Base-by-base conservation (phyloP, 164 flowering plant genomes). In the Dillenia suffruticosa region DNA sequence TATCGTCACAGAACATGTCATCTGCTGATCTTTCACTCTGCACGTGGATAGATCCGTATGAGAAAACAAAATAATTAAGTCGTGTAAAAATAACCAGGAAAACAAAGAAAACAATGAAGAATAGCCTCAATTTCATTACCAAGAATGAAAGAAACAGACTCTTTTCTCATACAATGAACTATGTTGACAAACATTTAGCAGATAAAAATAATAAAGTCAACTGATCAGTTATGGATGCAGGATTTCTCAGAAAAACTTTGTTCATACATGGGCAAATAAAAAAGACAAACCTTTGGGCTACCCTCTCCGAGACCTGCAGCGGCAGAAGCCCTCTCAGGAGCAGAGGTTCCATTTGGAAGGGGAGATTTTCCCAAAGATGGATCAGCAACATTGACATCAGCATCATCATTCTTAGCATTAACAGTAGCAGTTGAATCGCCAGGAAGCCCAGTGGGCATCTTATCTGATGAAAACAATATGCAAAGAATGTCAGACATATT, bases 1-100 rank as follows among this genome's bases (percentile, higher is more conserved):
- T 95, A 75, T 95, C 99, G 82, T 95, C 99, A 77, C 89, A 81
- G 61, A 85, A 92, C 80, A 83, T 85, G 48, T 80, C 86, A 70
- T 77, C 82, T 12, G 82, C 73, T 61, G 77, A 62, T 63, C 84
- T 77, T 76, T 91, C 96, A 71, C 88, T 84, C 97, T 91, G 84
- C 82, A 80, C 9, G 64, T 63, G 12, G 1, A 63, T 11, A 12
- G 40, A 32, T 32, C 40, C 40, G 6, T 32, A 32, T 32, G 40
- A 32, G 40, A 32, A 32, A 32, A 32, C 7, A 32, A 32, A 32
- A 32, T 32, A 32, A 32, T 32, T 32, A 32, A 4, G 6, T 32
- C 40, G 5, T 5, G 40, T 32, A 32, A 32, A 19, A 4, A 32
- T 32, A 32, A 32, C 40, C 0, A 32, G 40, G 40, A 5, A 32